These are phyloP conservation scores for Aspergillus udagawae DNA, from an alignment of 2,329 filamentous ascomycete genomes.

Conservation along the genomic window DNA sequence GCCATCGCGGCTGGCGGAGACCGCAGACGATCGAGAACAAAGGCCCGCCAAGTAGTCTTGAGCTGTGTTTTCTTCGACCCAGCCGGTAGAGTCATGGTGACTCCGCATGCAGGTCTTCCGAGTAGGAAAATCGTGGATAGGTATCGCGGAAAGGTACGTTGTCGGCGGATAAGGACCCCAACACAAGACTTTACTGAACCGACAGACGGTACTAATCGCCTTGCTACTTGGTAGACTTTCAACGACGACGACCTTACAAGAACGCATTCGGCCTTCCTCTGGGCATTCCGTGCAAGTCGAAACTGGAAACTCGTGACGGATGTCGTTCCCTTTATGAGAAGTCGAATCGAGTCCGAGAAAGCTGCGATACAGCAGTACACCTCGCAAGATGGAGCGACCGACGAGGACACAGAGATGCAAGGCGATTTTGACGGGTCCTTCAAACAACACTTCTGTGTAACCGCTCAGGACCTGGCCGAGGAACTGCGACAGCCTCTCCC, in stretches of 20 bases:
- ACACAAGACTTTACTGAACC: not conserved
- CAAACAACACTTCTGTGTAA: constrained; percentile 77
- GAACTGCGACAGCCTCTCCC: constrained; percentile 61
- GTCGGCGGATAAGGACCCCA: not conserved
- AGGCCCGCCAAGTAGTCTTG: constrained; percentile 58
- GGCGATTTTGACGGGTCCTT: constrained; percentile 72
- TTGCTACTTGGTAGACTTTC: constrained; percentile 41
- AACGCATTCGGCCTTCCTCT: constrained; percentile 75
- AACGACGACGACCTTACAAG: constrained; percentile 72
- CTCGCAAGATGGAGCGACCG: constrained; percentile 35
- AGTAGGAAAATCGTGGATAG: constrained; percentile 70
- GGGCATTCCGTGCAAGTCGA: constrained; percentile 77
- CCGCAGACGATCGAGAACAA: constrained; percentile 52
- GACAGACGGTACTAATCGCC: constrained; percentile 9
- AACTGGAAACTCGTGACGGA: constrained; percentile 69
- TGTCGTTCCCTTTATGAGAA: constrained; percentile 67
- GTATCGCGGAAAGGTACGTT: constrained; percentile 61
- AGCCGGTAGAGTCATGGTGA: constrained; percentile 44
- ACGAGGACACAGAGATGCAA: constrained; percentile 52
- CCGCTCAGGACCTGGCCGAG: constrained; percentile 68
- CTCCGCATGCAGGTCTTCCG: constrained; percentile 41
- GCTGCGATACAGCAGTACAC: constrained; percentile 46
- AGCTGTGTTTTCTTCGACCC: constrained; percentile 43
- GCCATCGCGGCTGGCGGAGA: constrained; percentile 53
- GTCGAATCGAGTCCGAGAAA: constrained; percentile 58